Base-by-base conservation (phyloP, 345 rosid genomes). In the Bruguiera gymnorhiza region DNA sequence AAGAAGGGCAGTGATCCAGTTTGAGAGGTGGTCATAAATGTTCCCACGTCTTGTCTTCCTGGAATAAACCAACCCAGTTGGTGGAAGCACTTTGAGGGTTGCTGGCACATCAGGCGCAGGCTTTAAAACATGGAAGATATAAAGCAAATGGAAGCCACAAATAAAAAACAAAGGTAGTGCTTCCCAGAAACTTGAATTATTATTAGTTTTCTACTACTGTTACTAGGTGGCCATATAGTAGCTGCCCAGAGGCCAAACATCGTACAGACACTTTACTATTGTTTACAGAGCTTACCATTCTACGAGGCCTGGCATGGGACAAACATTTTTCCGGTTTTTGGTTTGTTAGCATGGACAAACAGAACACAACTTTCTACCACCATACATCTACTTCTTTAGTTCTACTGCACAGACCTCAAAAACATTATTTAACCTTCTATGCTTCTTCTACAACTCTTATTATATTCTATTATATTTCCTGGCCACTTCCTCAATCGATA, bases 321-420 rank as follows among this genome's bases (percentile, higher is more conserved):
- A 56, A 56, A 3, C 50, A 15, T 43, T 43, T 43, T 43, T 27
- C 10, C 2, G 60, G 18, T 10, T 56, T 24, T 21, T 10, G 19
- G 6, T 56, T 56, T 56, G 31, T 3, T 56, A 3, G 15, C 13
- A 67, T 3, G 30, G 30, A 39, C 51, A 36, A 19, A 24, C 65
- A 20, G 39, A 61, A 8, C 65, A 61, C 30, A 20, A 24, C 18
- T 34, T 64, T 48, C 37, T 20, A 3, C 69, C 31, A 10, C 34
- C 61, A 5, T 30, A 43, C 3, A 24, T n/a, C 63, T 68, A 58
- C 21, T 59, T 69, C 54, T 46, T 59, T 29, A 19, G 9, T 32
- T 62, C 31, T 62, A 20, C 36, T 61, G 72, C 74, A 60, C 60
- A 65, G 71, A 74, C 66, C 65, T 31, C 65, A 18, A 26, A 54